Evolutionary conservation across 768 basidiomycete species (phyloP).

Genomic region (Rhodotorula taiwanensis): DNA sequence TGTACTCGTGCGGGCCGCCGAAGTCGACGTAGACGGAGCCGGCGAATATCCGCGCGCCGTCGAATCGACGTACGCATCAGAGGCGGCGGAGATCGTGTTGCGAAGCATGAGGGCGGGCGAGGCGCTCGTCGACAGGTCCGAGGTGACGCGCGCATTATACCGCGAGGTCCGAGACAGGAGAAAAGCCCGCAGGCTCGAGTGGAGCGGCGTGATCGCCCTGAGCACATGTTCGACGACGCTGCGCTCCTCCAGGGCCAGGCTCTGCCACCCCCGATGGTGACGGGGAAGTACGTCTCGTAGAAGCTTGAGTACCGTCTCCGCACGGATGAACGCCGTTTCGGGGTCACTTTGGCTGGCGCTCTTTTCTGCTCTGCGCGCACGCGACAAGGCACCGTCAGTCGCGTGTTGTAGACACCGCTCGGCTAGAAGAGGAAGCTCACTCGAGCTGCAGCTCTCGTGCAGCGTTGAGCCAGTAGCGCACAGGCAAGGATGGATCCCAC

Average conservation of each 20-base stretch:
- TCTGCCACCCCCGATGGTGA: slow-evolving; percentile 6
- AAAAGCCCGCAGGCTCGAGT: background rate
- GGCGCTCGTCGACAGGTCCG: background rate
- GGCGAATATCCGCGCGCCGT: background rate
- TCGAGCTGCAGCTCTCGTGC: background rate
- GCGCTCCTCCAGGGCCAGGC: background rate
- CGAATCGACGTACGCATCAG: slow-evolving; percentile 2
- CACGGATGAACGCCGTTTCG: slow-evolving; percentile 21
- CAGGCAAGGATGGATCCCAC: background rate
- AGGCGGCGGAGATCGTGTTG: slow-evolving; percentile 27
- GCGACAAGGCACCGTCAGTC: no score
- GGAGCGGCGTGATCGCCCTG: background rate
- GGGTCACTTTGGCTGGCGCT: no score
- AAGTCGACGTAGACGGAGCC: background rate
- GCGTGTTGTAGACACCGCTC: no score
- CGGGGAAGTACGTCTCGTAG: slow-evolving; percentile 8
- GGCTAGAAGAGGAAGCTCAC: no score
- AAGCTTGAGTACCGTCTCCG: slow-evolving; percentile 12
- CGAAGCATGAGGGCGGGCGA: slow-evolving; percentile 25
- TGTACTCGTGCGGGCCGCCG: background rate
- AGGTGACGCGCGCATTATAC: background rate
- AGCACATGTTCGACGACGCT: background rate
- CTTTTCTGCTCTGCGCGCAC: background rate
- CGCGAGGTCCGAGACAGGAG: slow-evolving; percentile 4
- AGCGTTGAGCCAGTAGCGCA: slow-evolving; percentile 2